Evolutionary conservation across 2,329 filamentous ascomycete species (phyloP).

Genomic region (Alternaria infectoria): DNA sequence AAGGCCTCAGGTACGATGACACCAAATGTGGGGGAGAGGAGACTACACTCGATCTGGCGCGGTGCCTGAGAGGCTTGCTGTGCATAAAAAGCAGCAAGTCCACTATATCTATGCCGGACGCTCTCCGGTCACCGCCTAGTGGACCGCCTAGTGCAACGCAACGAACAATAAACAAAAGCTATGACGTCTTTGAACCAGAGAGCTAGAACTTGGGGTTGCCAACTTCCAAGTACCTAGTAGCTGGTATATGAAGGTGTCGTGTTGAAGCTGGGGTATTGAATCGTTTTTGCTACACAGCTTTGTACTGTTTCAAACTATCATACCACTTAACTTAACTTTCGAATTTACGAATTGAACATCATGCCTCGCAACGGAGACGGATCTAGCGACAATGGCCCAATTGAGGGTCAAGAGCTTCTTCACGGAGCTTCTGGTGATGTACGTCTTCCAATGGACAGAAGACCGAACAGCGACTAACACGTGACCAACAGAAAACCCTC

Average conservation of each 20-base stretch:
- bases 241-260: not conserved
- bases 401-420: conserved; percentile 47
- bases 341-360: not conserved
- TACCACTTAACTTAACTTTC: not conserved
- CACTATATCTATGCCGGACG: not conserved
- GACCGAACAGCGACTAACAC: not conserved
- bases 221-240: conserved; percentile 5
- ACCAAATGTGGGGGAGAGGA: not conserved
- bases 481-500: conserved; percentile 26
- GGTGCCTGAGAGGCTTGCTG: not conserved
- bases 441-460: conserved; percentile 3
- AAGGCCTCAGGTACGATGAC: not conserved
- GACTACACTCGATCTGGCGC: not conserved
- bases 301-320: rapidly evolving
- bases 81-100: not conserved
- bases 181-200: conserved; percentile 7
- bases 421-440: conserved; percentile 49
- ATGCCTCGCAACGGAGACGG: conserved; percentile 53
- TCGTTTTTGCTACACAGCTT: not conserved
- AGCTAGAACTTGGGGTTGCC: not conserved
- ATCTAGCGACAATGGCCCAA: conserved; percentile 48
- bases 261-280: not conserved
- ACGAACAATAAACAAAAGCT: conserved; percentile 2
- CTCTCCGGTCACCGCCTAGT: conserved; percentile 3
- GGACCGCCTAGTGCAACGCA: not conserved